Percentiles rank a stretch among this genome's conserved stretches.
These are phyloP conservation scores for Magnusiomyces fungicola DNA, from an alignment of 1,139 yeast species.

Conservation along the genomic window DNA sequence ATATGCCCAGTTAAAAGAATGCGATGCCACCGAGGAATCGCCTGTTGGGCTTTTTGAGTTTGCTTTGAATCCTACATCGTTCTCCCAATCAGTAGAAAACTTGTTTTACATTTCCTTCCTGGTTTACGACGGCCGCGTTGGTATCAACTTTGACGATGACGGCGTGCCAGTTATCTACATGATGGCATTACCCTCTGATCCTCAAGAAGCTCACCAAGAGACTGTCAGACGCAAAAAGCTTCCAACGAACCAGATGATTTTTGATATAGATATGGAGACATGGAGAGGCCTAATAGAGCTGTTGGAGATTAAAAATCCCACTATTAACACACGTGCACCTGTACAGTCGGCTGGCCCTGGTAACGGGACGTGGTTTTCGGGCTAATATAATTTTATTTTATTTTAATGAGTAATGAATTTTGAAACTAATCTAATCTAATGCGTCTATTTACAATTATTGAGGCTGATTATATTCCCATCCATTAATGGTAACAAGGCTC, in stretches of 20 bases:
- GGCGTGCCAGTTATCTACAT: constrained; percentile 42
- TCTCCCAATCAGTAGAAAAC: constrained; percentile 75
- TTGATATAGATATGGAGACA: constrained; percentile 56
- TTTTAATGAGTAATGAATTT: neutral
- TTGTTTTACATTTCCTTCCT: constrained; percentile 76
- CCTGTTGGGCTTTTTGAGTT: constrained; percentile 57
- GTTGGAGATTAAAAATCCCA: constrained; percentile 12
- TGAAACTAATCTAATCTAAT: too few species aligned
- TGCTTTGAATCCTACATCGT: constrained; percentile 67
- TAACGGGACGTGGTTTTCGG: neutral
- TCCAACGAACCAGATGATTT: constrained; percentile 54
- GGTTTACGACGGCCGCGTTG: constrained; percentile 61
- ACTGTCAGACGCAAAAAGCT: constrained; percentile 27
- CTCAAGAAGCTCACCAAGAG: constrained; percentile 25
- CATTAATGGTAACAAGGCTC: constrained; percentile 17
- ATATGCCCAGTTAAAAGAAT: constrained; percentile 14
- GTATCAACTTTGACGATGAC: constrained; percentile 40
- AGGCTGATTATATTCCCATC: constrained; percentile 10
- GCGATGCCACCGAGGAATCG: constrained; percentile 26
- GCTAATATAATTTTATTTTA: neutral
- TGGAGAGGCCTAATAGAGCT: constrained; percentile 44
- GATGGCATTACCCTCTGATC: constrained; percentile 24
- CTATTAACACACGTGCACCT: neutral
- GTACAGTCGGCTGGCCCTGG: neutral
- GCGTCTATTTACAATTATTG: neutral